A percentile compares a stretch with the other conserved stretches of the same genome.
Conservation (phyloP, 108 stramenopile species). For the Skeletonema costatum region DNA sequence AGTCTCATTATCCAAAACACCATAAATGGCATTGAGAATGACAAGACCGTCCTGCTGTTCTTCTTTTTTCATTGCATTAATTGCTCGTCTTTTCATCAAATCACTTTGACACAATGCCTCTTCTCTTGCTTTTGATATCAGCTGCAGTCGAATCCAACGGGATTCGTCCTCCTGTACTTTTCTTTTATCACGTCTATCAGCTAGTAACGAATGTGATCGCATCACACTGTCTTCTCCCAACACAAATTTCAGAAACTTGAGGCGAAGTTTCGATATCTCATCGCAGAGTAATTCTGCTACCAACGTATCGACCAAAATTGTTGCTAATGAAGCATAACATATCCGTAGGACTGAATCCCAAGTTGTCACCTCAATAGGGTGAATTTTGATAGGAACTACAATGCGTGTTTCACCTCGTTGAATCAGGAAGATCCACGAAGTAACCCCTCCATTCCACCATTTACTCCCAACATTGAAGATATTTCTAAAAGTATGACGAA, state of each 20-base stretch:
- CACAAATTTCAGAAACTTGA: slow-evolving; percentile 20
- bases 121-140: slow-evolving; percentile 13
- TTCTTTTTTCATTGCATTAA: slow-evolving; percentile 21
- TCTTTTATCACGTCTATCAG: background rate
- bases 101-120: slow-evolving; percentile 29
- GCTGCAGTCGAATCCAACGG: background rate
- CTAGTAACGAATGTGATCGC: background rate
- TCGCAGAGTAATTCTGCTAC: slow-evolving; percentile 35
- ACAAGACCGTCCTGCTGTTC: slow-evolving; percentile 39
- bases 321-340: slow-evolving; percentile 30
- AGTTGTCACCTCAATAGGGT: slow-evolving; percentile 1
- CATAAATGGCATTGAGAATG: slow-evolving; percentile 45
- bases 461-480: background rate
- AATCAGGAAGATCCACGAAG: slow-evolving; percentile 36
- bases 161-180: slow-evolving; percentile 1
- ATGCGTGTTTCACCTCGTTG: slow-evolving; percentile 36
- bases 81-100: slow-evolving; percentile 39
- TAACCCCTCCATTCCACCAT: slow-evolving; percentile 13
- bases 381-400: slow-evolving; percentile 25
- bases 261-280: slow-evolving; percentile 15
- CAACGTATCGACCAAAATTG: slow-evolving; percentile 29
- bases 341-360: slow-evolving; percentile 26
- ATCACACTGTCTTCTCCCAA: slow-evolving; percentile 12
- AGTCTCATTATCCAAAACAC: slow-evolving; percentile 27
- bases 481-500: slow-evolving; percentile 24